Conservation (phyloP, 495 filamentous ascomycete genomes). For the Penicillium salamii region DNA sequence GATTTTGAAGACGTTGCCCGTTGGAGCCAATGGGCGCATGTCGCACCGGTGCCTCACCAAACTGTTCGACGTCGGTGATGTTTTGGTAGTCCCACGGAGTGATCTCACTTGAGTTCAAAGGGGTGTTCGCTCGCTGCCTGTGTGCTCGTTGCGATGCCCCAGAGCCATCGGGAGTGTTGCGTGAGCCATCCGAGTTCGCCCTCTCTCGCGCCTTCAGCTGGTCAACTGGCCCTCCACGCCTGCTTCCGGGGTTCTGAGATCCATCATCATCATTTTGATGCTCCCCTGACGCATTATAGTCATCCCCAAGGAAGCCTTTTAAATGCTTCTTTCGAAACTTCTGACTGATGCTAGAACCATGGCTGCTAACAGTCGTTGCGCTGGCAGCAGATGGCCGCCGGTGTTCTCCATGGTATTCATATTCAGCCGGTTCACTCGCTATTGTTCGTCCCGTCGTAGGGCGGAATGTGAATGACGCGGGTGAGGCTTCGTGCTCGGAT, state of each 20-base stretch:
- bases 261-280: slow-evolving; percentile 71
- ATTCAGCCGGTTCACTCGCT: slow-evolving; percentile 66
- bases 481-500: slow-evolving; percentile 49
- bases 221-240: slow-evolving; percentile 48
- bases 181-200: slow-evolving; percentile 65
- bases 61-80: slow-evolving; percentile 74
- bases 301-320: slow-evolving; percentile 85
- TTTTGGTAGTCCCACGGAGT: slow-evolving; percentile 96
- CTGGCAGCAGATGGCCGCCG: slow-evolving; percentile 88
- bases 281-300: slow-evolving; percentile 58
- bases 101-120: slow-evolving; percentile 88
- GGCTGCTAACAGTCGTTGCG: slow-evolving; percentile 83
- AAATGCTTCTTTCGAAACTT: slow-evolving; percentile 67
- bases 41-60: slow-evolving; percentile 79
- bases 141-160: slow-evolving; percentile 67
- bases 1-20: slow-evolving; percentile 58
- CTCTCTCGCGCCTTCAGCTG: slow-evolving; percentile 59
- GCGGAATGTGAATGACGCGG: slow-evolving; percentile 63
- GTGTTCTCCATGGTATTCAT: slow-evolving; percentile 65
- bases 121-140: slow-evolving; percentile 63
- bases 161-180: slow-evolving; percentile 20
- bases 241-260: slow-evolving; percentile 8
- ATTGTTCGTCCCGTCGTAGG: slow-evolving; percentile 59
- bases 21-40: slow-evolving; percentile 68
- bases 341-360: slow-evolving; percentile 70